Evolutionary conservation across 2,329 filamentous ascomycete genomes (phyloP).

Genomic region (Drechslerella stenobrocha): DNA sequence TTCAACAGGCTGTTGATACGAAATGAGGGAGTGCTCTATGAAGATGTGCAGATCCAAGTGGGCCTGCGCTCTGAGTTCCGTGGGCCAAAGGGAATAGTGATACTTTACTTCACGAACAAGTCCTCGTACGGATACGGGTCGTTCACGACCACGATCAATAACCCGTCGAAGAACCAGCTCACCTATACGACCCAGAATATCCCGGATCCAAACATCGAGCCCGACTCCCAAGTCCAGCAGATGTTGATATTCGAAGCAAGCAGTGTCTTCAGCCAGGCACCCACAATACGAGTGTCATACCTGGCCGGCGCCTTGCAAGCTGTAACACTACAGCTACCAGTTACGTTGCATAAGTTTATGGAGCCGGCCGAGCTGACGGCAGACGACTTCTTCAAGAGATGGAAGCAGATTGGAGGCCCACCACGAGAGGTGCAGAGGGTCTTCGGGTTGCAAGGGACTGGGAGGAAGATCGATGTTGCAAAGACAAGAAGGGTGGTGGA

Average conservation of each 20-base stretch:
- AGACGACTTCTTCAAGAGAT: slow-evolving; percentile 98
- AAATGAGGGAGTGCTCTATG: slow-evolving; percentile 85
- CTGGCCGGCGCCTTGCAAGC: slow-evolving; percentile 91
- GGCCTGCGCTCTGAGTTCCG: slow-evolving; percentile 92
- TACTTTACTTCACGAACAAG: slow-evolving; percentile 95
- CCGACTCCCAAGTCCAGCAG: slow-evolving; percentile 81
- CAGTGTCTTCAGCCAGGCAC: slow-evolving; percentile 76
- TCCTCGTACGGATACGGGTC: slow-evolving; percentile 80
- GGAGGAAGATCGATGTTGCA: slow-evolving; percentile 68
- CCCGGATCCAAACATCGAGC: slow-evolving; percentile 76
- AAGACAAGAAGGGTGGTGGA: slow-evolving; percentile 74
- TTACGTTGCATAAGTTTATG: slow-evolving; percentile 95
- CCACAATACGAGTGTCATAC: slow-evolving; percentile 92
- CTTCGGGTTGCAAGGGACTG: slow-evolving; percentile 67
- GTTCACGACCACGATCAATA: slow-evolving; percentile 90
- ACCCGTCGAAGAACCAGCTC: slow-evolving; percentile 67
- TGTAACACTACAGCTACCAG: slow-evolving; percentile 83
- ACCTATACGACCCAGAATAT: slow-evolving; percentile 86
- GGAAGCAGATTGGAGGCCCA: slow-evolving; percentile 94
- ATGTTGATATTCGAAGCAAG: slow-evolving; percentile 93
- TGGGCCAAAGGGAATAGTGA: slow-evolving; percentile 90
- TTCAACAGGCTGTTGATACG: slow-evolving; percentile 80
- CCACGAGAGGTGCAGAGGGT: slow-evolving; percentile 86
- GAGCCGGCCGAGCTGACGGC: slow-evolving; percentile 80
- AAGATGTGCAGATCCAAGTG: slow-evolving; percentile 91